Conservation (phyloP, 306 rosid genomes). For the Rubus parviflorus region DNA sequence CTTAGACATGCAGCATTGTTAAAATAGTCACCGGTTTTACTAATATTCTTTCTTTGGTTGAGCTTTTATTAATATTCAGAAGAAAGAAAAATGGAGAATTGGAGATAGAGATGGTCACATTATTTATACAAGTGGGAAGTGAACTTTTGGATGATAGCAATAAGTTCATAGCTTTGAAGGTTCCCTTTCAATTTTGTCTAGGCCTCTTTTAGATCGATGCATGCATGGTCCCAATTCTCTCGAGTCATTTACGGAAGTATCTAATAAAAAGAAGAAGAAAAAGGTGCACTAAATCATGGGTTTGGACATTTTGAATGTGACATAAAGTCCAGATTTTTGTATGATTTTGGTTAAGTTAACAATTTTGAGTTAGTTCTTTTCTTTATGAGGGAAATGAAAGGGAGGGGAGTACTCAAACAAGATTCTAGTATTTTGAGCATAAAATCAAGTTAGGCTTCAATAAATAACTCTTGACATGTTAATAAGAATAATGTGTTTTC, state of each 20-base stretch:
- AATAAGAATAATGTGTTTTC: too few relatives aligned
- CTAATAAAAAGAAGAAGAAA: background rate
- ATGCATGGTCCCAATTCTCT: slow-evolving; percentile 8
- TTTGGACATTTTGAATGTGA: background rate
- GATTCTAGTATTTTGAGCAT: too few relatives aligned
- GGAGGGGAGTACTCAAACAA: too few relatives aligned
- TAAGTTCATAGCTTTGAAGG: background rate
- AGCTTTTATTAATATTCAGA: background rate
- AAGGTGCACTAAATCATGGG: background rate
- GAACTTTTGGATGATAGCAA: slow-evolving; percentile 6
- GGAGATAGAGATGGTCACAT: background rate
- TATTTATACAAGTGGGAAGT: slow-evolving; percentile 2
- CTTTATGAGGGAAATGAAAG: too few relatives aligned
- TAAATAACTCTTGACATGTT: too few relatives aligned
- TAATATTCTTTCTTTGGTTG: too few relatives aligned
- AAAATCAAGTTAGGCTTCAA: too few relatives aligned
- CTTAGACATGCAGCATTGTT: too few relatives aligned
- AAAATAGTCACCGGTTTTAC: too few relatives aligned
- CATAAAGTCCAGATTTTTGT: background rate
- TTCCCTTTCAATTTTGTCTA: background rate
- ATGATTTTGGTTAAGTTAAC: background rate
- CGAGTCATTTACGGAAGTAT: background rate
- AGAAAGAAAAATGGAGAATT: too few relatives aligned
- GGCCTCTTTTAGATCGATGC: background rate
- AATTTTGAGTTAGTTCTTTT: background rate